phyloP scores from a whole-genome alignment of 306 rosid species.

The Fagus crenata region DNA sequence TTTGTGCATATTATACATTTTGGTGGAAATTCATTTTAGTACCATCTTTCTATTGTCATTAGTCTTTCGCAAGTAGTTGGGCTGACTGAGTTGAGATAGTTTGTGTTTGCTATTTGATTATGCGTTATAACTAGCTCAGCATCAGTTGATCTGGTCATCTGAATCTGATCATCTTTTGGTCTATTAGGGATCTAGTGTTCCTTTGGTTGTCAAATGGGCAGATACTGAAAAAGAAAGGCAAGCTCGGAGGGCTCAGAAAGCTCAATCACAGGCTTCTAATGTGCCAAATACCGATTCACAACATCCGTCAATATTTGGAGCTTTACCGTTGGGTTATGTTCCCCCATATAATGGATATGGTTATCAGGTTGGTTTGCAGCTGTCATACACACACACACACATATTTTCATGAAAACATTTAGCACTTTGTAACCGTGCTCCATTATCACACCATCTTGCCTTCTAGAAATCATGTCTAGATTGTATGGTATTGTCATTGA shows the following conservation, averaged over 20 bases:
- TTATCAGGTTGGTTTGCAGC: slow-evolving; percentile 67
- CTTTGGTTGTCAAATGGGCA: slow-evolving; percentile 99
- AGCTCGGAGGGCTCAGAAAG: slow-evolving; percentile 97
- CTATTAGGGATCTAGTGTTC: slow-evolving; percentile 88
- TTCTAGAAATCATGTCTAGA: slow-evolving; percentile 9
- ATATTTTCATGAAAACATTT: neutral
- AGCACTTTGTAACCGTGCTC: slow-evolving; percentile 15
- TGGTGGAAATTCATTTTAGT: slow-evolving; percentile 23
- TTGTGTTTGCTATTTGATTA: slow-evolving; percentile 21
- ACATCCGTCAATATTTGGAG: slow-evolving; percentile 88
- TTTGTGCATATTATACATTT: slow-evolving; percentile 34
- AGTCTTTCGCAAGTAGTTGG: neutral
- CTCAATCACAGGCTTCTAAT: slow-evolving; percentile 79
- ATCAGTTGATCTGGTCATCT: slow-evolving; percentile 13
- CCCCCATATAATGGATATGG: slow-evolving; percentile 94
- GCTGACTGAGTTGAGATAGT: slow-evolving; percentile 16
- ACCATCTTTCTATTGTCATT: slow-evolving; percentile 6
- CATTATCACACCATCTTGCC: slow-evolving; percentile 10
- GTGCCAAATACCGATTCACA: slow-evolving; percentile 65
- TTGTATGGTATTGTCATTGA: slow-evolving; percentile 3
- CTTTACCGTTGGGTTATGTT: slow-evolving; percentile 83
- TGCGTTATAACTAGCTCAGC: slow-evolving; percentile 13
- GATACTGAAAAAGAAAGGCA: slow-evolving; percentile 98
- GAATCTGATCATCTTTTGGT: slow-evolving; percentile 34
- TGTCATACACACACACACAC: neutral